Base-by-base conservation (phyloP, 352 stramenopile genomes). In the Phytophthora pisi region DNA sequence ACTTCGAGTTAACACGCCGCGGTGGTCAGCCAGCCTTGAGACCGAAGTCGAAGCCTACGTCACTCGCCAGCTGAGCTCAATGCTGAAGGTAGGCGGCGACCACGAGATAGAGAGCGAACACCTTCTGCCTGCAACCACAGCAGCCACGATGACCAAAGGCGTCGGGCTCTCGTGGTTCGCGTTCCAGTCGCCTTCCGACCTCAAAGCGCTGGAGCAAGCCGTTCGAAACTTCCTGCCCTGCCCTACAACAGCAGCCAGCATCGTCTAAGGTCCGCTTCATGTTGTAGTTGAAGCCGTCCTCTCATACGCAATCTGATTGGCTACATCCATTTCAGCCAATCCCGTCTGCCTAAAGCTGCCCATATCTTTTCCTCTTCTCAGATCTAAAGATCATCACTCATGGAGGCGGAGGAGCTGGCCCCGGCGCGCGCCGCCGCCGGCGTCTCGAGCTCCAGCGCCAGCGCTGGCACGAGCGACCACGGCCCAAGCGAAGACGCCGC, bases 101-200 rank as follows among this genome's bases (percentile, higher is more conserved):
- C 20, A 45, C 26, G 47, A 51, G 13, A 31, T 16, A 1, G 16
- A 60, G 7, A 18, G 24, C 40, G 24, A 53, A 2, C 34, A 51
- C 49, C 16, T 20, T 6, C 16, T 31, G 10, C 20, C 47, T 7
- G 5, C 47, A 58, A 5, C 23, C 13, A 24, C 34, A 58, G 8
- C 47, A 57, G 8, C 23, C 15, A 36, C 34, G 36, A n/a, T 9
- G 11, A 28, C 8, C 49, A 6, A 51, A 0, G 42, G 45, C 28
- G 45, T 68, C 18, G 38, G 69, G 8, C 28, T 46, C 10, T 65
- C 66, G 28, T 81, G 74, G 74, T 79, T 81, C 34, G 74, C 70
- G 23, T 74, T 72, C 51, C 53, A 61, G 24, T 61, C 57, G 6
- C n/a, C 23, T 0, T 47, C 24, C 13, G 74, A 81, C 31, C 70